Evolutionary conservation across 208 protist species (phyloP).

Genomic region (Trypanosomatidae sp.): DNA sequence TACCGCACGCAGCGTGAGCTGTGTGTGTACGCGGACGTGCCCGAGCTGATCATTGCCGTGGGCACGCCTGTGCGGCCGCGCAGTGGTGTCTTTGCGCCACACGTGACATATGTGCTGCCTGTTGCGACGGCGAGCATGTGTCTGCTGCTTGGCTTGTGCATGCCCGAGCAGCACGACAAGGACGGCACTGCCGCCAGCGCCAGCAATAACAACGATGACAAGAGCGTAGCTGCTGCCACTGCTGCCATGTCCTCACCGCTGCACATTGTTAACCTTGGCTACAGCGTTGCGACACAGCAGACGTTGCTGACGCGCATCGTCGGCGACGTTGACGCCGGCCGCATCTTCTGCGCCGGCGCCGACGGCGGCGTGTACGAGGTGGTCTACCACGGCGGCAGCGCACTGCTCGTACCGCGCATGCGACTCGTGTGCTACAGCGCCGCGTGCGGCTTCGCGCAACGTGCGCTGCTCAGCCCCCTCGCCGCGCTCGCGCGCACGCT

Average conservation of each 20-base stretch:
- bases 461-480: slow-evolving; percentile 46
- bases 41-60: slow-evolving; percentile 72
- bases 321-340: slow-evolving; percentile 17
- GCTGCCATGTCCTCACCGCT: too few relatives aligned
- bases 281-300: slow-evolving; percentile 33
- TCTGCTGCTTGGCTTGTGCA: slow-evolving; percentile 63
- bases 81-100: slow-evolving; percentile 59
- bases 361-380: slow-evolving; percentile 76
- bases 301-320: slow-evolving; percentile 50
- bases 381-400: slow-evolving; percentile 53
- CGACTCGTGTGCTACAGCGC: slow-evolving; percentile 56
- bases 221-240: too few relatives aligned
- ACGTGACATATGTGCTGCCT: slow-evolving; percentile 67
- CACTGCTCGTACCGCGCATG: slow-evolving; percentile 44
- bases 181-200: too few relatives aligned
- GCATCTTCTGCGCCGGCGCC: slow-evolving; percentile 68
- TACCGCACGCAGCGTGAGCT: slow-evolving; percentile 67
- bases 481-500: slow-evolving; percentile 21
- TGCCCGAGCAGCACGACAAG: slow-evolving; percentile 28
- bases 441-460: slow-evolving; percentile 14
- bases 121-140: slow-evolving; percentile 59
- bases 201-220: too few relatives aligned
- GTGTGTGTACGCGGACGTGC: slow-evolving; percentile 68
- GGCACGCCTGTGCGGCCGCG: slow-evolving; percentile 35
- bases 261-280: slow-evolving; percentile 59